Evolutionary conservation across 2,329 filamentous ascomycete species (phyloP), one percentile per base, ranked within the genome.

Genomic region (Xylariaceae sp.): DNA sequence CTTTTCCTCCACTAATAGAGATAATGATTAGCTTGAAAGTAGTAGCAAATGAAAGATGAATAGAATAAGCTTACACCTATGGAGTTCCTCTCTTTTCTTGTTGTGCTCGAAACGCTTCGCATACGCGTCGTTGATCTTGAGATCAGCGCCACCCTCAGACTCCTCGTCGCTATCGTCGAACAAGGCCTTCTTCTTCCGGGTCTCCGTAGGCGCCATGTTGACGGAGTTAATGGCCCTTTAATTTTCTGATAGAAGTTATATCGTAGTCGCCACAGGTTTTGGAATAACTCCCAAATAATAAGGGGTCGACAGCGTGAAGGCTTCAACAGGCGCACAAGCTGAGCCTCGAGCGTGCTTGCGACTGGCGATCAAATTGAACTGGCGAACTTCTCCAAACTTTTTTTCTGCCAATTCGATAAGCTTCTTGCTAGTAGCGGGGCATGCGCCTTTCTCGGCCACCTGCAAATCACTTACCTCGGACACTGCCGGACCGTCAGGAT

Each of bases 71-170:
- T 68, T 70, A 89, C 87, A 74, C 70, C 83, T 82, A 13, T 92
- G 87, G 64, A 86, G 78, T 73, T 99, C 94, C 72, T 96, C 92
- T 59, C 93, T 85, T 78, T 96, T 96, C 79, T 97, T 97, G 77
- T 99, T 99, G 77, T 97, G 83, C 74, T 99, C 94, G 69, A 96
- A 97, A 47, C 90, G 83, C 67, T 84, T 85, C 49, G 94, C 94
- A 74, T 88, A 99, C 55, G 95, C 90, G 72, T 92, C 81, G 74
- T 99, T 97, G 75, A 99, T 87, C 72, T 89, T 92, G 73, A 97
- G 82, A 35, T 74, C 73, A 44, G 72, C 66, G 34, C 77, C 77
- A 64, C 78, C 74, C 51, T 77, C 76, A 9, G 75, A 75, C 56
- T 81, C 78, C 13, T 78, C 79, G 57, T 80, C 79, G 68, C 77